Conservation (phyloP, 148 eudicot genomes). For the Chenopodium album region DNA sequence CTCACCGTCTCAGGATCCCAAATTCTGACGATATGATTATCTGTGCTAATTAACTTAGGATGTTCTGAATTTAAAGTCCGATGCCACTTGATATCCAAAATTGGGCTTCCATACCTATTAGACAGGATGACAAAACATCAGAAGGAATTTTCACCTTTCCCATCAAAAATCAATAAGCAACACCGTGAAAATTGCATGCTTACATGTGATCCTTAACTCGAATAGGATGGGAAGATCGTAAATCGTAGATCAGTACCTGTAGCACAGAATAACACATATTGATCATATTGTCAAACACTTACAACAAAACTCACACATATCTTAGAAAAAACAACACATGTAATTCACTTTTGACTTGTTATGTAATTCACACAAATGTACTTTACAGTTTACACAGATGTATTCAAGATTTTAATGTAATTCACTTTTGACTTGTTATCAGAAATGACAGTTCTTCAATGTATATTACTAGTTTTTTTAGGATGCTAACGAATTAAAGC, state of each 20-base stretch:
- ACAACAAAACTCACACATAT: neutral
- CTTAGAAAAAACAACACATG: neutral
- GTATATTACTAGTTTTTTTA: neutral
- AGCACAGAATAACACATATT: slow-evolving; percentile 25
- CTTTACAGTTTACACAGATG: neutral
- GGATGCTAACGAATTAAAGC: neutral
- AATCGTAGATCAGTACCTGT: slow-evolving; percentile 84
- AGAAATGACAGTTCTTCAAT: neutral
- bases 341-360: too few relatives aligned
- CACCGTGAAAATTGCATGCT: slow-evolving; percentile 26
- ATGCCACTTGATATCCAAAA: slow-evolving; percentile 89
- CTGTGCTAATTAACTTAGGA: slow-evolving; percentile 70
- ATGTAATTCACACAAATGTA: neutral
- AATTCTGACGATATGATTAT: slow-evolving; percentile 75
- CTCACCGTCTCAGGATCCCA: slow-evolving; percentile 98
- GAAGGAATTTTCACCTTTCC: neutral
- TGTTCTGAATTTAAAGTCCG: slow-evolving; percentile 65
- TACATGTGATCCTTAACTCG: slow-evolving; percentile 96
- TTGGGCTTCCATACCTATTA: slow-evolving; percentile 87
- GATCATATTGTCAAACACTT: neutral
- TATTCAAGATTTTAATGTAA: neutral
- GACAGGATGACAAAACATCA: slow-evolving; percentile 9
- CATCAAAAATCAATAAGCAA: slow-evolving; percentile 1
- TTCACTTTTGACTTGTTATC: too few relatives aligned
- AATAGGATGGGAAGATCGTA: slow-evolving; percentile 82